Conservation (phyloP, 1,284 basidiomycete genomes). For the Austroboletus rostrupii region DNA sequence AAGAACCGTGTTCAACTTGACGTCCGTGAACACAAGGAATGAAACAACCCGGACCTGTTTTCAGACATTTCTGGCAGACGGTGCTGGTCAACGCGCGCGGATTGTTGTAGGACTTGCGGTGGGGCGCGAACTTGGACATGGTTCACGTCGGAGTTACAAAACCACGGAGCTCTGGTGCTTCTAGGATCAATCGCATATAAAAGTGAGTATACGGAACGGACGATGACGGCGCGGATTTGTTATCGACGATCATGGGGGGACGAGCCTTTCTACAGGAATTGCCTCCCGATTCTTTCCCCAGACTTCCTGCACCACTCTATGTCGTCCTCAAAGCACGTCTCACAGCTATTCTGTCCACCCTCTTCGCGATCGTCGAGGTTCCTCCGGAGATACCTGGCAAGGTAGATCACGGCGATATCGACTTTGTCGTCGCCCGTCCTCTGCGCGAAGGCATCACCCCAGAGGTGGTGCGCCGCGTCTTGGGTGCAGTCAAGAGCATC, state of each 20-base stretch:
- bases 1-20: constrained; percentile 1
- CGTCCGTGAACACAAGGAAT: background rate
- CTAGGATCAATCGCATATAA: background rate
- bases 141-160: background rate
- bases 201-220: constrained; percentile 7
- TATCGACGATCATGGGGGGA: constrained; percentile 53
- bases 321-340: constrained; percentile 44
- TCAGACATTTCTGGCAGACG: constrained; percentile 75
- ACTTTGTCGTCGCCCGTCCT: constrained; percentile 54
- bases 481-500: constrained; percentile 49
- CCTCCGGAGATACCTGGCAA: constrained; percentile 64
- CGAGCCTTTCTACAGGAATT: constrained; percentile 54
- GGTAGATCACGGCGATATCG: constrained; percentile 59
- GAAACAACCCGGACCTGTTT: constrained; percentile 41
- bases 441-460: constrained; percentile 32
- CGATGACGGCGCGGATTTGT: no score
- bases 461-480: constrained; percentile 37
- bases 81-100: constrained; percentile 62
- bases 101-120: constrained; percentile 52
- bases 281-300: constrained; percentile 47
- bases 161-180: background rate
- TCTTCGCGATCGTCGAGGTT: constrained; percentile 49
- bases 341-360: constrained; percentile 35
- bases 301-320: constrained; percentile 54
- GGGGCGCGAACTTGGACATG: constrained; percentile 82